Base-by-base conservation (phyloP, 1,284 basidiomycete species). In the Mycosarcoma maydis region DNA sequence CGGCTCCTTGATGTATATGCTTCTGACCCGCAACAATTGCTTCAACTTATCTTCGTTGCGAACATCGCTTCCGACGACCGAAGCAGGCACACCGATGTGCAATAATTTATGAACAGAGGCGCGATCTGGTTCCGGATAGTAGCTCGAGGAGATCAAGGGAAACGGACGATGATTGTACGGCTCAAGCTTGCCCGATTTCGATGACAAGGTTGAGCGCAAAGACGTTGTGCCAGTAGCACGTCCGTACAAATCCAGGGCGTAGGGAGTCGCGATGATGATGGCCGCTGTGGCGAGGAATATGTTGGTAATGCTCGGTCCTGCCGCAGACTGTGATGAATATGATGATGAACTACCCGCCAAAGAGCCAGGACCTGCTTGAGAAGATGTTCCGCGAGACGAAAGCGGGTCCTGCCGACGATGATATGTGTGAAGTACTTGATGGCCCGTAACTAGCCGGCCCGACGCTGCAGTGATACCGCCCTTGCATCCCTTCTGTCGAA, bases 1-100 rank as follows among this genome's bases (percentile, higher is more conserved):
- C 6, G 74, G 72, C 27, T 74, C 69, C 33, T 73, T 75, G 61
- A 69, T 57, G 45, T 71, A 68, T 13, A 62, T 22, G 37, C 65
- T 74, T 17, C 57, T 34, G 13, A 69, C 65, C 8, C 55, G 16
- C 16, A 75, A 19, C 23, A 24, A 32, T 14, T 53, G 42, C 17
- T 32, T 26, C 14, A 60, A 16, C 14, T 34, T 38, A 6, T 46
- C 36, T 22, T 36, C 20, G 3, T 19, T 36, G 23, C 23, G 29
- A 4, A 17, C 53, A 17, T 34, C 30, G 20, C 22, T 36, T 6
- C 20, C 33, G 7, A 24, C n/a, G 29, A 43, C 8, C 4, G 53
- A 52, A 8, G 38, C 37, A 3, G 65, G 65, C 7, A 60, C 36
- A 6, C 43, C 48, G 37, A 60, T 56, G 29, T 53, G 49, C 1